Evolutionary conservation across 2,329 filamentous ascomycete species (phyloP).

Genomic region (Aspergillus unguis): DNA sequence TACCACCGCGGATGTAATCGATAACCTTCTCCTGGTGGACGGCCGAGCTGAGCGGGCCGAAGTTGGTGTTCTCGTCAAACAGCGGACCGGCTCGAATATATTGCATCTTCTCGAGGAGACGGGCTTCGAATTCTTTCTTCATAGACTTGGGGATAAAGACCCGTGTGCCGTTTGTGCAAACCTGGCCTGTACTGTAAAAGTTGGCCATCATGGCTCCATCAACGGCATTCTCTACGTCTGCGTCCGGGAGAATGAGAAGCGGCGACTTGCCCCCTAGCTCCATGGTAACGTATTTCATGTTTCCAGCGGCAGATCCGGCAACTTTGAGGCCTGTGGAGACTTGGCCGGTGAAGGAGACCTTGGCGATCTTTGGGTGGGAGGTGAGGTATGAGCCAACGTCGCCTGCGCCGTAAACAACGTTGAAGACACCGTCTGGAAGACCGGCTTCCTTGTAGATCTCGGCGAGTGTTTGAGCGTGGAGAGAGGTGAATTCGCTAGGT

Average conservation of each 20-base stretch:
- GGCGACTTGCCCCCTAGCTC: constrained; percentile 87
- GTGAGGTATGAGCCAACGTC: constrained; percentile 74
- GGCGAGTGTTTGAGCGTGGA: constrained; percentile 75
- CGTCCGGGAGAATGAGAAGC: constrained; percentile 74
- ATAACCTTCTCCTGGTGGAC: constrained; percentile 73
- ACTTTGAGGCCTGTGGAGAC: constrained; percentile 81
- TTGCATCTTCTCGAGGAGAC: constrained; percentile 66
- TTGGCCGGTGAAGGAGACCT: constrained; percentile 87
- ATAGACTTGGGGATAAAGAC: constrained; percentile 72
- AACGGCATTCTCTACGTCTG: constrained; percentile 73
- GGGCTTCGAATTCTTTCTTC: constrained; percentile 65
- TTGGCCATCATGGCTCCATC: constrained; percentile 92
- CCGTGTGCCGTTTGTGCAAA: constrained; percentile 88
- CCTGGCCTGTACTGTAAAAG: constrained; percentile 86
- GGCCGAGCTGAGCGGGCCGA: constrained; percentile 75
- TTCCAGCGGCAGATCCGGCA: constrained; percentile 67
- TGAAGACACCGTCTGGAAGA: constrained; percentile 78
- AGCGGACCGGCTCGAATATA: constrained; percentile 70
- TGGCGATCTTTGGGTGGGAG: constrained; percentile 68
- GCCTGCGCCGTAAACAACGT: constrained; percentile 77
- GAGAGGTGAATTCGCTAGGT: constrained; percentile 78
- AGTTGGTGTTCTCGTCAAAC: constrained; percentile 70
- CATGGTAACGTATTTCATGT: constrained; percentile 90
- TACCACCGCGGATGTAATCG: constrained; percentile 72
- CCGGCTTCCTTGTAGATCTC: constrained; percentile 75